Conservation (phyloP, 176 grass and related monocot species). For the Avena sativa region DNA sequence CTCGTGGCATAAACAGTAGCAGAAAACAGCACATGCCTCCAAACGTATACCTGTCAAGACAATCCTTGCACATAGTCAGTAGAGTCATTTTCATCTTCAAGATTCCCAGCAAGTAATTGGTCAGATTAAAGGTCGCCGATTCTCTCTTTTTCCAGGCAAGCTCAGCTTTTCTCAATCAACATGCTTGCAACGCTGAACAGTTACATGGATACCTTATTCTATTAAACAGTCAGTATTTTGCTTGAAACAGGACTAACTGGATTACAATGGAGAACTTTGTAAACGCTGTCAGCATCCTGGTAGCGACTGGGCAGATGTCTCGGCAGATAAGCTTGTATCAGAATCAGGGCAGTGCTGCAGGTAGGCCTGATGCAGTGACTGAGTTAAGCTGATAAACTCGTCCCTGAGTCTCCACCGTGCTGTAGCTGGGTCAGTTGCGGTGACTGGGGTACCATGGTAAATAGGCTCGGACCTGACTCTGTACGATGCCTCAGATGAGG, state of each 20-base stretch:
- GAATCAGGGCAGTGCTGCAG: constrained; percentile 57
- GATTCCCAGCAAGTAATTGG: background rate
- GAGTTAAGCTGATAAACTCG: constrained; percentile 45
- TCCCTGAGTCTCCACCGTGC: constrained; percentile 13
- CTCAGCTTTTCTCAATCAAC: background rate
- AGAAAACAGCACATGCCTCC: constrained; percentile 35
- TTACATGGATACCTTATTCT: background rate
- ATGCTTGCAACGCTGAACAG: background rate
- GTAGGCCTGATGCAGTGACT: constrained; percentile 45
- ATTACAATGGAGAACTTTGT: background rate
- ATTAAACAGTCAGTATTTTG: background rate
- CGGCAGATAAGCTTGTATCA: constrained; percentile 50
- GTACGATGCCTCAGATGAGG: constrained; percentile 49
- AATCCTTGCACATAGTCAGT: constrained; percentile 20
- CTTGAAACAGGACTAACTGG: background rate
- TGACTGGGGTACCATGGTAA: constrained; percentile 49
- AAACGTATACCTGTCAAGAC: background rate
- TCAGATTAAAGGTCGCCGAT: background rate
- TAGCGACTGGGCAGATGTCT: constrained; percentile 71
- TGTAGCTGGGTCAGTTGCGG: constrained; percentile 30
- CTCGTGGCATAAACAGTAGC: background rate
- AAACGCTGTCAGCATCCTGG: constrained; percentile 65
- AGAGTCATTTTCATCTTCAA: background rate
- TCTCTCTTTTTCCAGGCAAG: constrained; percentile 1
- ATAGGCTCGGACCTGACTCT: constrained; percentile 45